Evolutionary conservation across 192 early-diverging fungal genomes (phyloP).

Genomic region (Haplosporangium gracile): DNA sequence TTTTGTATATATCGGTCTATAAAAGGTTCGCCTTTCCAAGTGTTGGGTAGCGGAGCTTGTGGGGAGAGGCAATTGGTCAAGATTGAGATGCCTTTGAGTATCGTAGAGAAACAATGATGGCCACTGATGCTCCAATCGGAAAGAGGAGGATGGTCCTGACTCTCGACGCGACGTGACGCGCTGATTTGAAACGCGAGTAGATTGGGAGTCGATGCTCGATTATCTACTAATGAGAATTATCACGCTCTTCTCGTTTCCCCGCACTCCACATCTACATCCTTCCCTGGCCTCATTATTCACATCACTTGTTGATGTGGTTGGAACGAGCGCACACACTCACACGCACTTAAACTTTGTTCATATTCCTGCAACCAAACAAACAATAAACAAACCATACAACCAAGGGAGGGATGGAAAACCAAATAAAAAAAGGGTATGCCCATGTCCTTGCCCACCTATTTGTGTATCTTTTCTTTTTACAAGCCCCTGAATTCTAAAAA

Average conservation of each 20-base stretch:
- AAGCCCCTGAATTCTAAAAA: conserved; percentile 1
- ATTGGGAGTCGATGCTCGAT: no score
- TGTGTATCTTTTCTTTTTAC: background rate
- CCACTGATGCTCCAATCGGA: no score
- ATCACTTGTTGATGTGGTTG: background rate
- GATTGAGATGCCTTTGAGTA: background rate
- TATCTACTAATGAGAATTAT: background rate
- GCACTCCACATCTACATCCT: background rate
- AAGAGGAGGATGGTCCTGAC: background rate
- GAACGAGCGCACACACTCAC: background rate
- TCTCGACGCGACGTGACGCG: background rate
- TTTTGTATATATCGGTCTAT: no score
- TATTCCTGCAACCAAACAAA: background rate
- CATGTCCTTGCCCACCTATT: no score
- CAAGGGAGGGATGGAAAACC: background rate
- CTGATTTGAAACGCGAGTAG: background rate
- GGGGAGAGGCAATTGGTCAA: background rate
- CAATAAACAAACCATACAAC: background rate
- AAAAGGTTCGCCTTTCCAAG: background rate
- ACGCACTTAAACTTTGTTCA: background rate
- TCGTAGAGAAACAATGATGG: no score
- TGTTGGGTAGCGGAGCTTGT: background rate
- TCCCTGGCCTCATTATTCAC: background rate
- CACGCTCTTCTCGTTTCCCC: background rate
- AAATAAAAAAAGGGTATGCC: background rate